A percentile compares a stretch with the other conserved stretches of the same genome.
phyloP scores from a whole-genome alignment of 306 rosid species.

The Sphenostylis stenocarpa region DNA sequence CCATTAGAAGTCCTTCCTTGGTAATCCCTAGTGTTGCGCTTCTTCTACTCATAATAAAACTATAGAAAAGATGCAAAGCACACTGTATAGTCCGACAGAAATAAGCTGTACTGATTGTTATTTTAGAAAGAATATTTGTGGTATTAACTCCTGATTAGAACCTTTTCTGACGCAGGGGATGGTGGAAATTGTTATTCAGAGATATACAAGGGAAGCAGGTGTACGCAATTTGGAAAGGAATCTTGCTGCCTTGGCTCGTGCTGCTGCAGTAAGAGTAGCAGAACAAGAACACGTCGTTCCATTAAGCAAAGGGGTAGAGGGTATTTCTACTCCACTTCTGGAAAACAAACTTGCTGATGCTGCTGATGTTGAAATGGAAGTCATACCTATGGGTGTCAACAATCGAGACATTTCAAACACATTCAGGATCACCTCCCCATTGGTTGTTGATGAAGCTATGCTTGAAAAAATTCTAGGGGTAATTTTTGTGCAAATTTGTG shows the following conservation, averaged over 20 bases:
- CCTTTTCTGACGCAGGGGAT: constrained; percentile 58
- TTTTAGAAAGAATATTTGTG: constrained; percentile 25
- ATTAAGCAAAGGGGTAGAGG: constrained; percentile 69
- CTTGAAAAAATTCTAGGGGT: constrained; percentile 98
- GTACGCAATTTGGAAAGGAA: constrained; percentile 88
- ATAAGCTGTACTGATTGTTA: background rate
- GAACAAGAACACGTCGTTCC: constrained; percentile 81
- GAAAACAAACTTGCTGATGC: constrained; percentile 87
- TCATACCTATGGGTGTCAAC: constrained; percentile 82
- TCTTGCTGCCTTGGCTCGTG: constrained; percentile 94
- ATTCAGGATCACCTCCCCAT: constrained; percentile 66
- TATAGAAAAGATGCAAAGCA: background rate
- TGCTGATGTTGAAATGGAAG: constrained; percentile 98
- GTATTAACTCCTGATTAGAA: constrained; percentile 25
- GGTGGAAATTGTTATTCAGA: constrained; percentile 81
- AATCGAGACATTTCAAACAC: constrained; percentile 70
- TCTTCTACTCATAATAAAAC: background rate
- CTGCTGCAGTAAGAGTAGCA: constrained; percentile 91
- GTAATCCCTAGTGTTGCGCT: constrained; percentile 10
- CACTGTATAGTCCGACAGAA: constrained; percentile 1
- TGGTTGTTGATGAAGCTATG: constrained; percentile 87
- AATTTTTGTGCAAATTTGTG: constrained; percentile 35
- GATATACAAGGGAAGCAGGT: constrained; percentile 99
- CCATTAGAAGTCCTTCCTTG: constrained; percentile 17
- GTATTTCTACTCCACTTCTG: constrained; percentile 69